phyloP scores from a whole-genome alignment of 2,329 filamentous ascomycete species.

The Ophiostoma tasmaniense region DNA sequence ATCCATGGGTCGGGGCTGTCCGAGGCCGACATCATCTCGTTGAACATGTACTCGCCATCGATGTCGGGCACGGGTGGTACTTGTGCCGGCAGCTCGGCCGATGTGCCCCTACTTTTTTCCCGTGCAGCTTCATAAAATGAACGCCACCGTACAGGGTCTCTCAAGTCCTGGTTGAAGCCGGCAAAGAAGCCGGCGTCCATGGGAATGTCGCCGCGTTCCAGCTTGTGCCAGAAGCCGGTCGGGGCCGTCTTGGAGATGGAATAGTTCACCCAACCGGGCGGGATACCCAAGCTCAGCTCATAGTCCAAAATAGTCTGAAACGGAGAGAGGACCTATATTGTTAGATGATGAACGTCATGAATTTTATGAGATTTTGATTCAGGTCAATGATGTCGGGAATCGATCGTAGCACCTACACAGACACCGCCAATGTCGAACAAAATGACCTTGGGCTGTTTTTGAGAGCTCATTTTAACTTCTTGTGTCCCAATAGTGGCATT shows the following conservation, averaged over 20 bases:
- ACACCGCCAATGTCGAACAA: slow-evolving; percentile 96
- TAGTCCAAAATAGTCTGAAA: slow-evolving; percentile 92
- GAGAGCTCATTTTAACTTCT: slow-evolving; percentile 32
- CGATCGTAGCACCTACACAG: slow-evolving; percentile 58
- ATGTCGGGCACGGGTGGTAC: slow-evolving; percentile 61
- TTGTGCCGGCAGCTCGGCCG: slow-evolving; percentile 27
- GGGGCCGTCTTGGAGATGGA: slow-evolving; percentile 73
- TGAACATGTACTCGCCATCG: slow-evolving; percentile 73
- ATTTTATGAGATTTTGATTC: neutral
- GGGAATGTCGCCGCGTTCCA: slow-evolving; percentile 75
- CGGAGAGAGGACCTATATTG: slow-evolving; percentile 70
- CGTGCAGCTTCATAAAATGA: slow-evolving; percentile 45
- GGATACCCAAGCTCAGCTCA: slow-evolving; percentile 66
- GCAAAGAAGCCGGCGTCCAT: slow-evolving; percentile 68
- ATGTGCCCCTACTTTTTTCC: slow-evolving; percentile 13
- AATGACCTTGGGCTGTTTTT: slow-evolving; percentile 58
- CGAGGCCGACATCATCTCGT: slow-evolving; percentile 78
- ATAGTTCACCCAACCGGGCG: slow-evolving; percentile 83
- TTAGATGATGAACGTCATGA: neutral
- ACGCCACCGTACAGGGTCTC: slow-evolving; percentile 58
- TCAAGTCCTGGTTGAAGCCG: slow-evolving; percentile 67
- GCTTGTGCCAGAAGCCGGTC: slow-evolving; percentile 74
- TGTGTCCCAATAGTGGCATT: neutral
- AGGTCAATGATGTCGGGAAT: too few relatives aligned
- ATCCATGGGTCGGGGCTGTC: slow-evolving; percentile 73